These are phyloP conservation scores for Penicillium corylophilum DNA, from an alignment of 2,329 filamentous ascomycete species.

Conservation along the genomic window DNA sequence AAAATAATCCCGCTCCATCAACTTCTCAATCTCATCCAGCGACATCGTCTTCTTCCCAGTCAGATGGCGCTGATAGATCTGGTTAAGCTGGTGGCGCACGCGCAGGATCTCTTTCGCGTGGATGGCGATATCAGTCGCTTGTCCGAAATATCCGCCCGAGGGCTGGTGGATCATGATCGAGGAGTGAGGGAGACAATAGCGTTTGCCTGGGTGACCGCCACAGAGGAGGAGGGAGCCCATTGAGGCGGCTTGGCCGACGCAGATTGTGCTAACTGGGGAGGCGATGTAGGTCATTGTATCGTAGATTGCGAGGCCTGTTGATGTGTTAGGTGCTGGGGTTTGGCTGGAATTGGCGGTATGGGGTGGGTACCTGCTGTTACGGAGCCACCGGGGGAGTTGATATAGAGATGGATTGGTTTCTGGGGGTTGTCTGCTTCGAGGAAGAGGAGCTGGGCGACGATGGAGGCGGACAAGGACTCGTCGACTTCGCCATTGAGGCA, in stretches of 20 bases:
- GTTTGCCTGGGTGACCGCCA: conserved; percentile 79
- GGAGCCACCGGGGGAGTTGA: conserved; percentile 92
- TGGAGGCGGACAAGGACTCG: conserved; percentile 84
- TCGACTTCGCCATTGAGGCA: conserved; percentile 91
- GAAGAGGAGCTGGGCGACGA: conserved; percentile 94
- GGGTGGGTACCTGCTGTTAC: conserved; percentile 70
- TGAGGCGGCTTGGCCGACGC: conserved; percentile 87
- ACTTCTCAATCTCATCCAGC: conserved; percentile 79
- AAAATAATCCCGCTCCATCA: conserved; percentile 98
- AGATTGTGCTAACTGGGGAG: conserved; percentile 89
- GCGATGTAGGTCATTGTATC: conserved; percentile 98
- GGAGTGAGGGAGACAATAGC: conserved; percentile 88
- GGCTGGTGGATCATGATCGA: conserved; percentile 98
- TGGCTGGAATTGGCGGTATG: neutral
- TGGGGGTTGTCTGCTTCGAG: conserved; percentile 95
- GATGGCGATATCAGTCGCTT: conserved; percentile 82
- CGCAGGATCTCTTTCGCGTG: conserved; percentile 95
- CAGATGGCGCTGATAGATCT: conserved; percentile 84
- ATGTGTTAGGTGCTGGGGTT: neutral
- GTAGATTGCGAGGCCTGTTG: conserved; percentile 72
- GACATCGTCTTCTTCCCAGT: conserved; percentile 67
- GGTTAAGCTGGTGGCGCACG: conserved; percentile 79
- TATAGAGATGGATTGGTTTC: conserved; percentile 95
- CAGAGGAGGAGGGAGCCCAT: conserved; percentile 91
- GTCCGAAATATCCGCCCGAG: conserved; percentile 68